Evolutionary conservation across 495 filamentous ascomycete species (phyloP).

Genomic region (Talaromyces adpressus): DNA sequence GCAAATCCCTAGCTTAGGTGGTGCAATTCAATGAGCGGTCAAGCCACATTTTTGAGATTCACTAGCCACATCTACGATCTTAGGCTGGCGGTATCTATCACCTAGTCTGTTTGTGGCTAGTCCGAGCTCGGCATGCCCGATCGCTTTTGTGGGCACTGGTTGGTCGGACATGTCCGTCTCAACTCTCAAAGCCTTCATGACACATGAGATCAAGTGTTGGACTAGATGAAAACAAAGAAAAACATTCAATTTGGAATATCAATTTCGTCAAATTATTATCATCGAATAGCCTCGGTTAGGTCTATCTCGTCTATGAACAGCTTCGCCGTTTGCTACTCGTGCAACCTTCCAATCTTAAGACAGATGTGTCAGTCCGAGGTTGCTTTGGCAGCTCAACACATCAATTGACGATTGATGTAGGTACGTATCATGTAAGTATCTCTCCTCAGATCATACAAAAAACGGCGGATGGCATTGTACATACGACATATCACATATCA

Average conservation of each 20-base stretch:
- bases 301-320: no score
- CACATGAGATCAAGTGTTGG: background rate
- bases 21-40: background rate
- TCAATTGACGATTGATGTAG: no score
- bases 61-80: background rate
- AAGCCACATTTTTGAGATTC: background rate
- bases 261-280: no score
- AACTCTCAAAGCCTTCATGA: no score
- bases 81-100: background rate
- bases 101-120: background rate
- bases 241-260: no score
- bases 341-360: background rate
- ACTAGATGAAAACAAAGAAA: no score
- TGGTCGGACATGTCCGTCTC: background rate
- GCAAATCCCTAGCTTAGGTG: background rate
- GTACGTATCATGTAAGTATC: background rate
- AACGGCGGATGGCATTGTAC: background rate
- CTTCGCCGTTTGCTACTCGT: no score
- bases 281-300: no score
- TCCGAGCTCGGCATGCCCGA: background rate
- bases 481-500: background rate
- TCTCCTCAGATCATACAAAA: background rate
- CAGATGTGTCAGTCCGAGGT: background rate
- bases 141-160: background rate
- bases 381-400: background rate